phyloP scores from a whole-genome alignment of 2,329 filamentous ascomycete genomes.

The Orbilia blumenaviensis region DNA sequence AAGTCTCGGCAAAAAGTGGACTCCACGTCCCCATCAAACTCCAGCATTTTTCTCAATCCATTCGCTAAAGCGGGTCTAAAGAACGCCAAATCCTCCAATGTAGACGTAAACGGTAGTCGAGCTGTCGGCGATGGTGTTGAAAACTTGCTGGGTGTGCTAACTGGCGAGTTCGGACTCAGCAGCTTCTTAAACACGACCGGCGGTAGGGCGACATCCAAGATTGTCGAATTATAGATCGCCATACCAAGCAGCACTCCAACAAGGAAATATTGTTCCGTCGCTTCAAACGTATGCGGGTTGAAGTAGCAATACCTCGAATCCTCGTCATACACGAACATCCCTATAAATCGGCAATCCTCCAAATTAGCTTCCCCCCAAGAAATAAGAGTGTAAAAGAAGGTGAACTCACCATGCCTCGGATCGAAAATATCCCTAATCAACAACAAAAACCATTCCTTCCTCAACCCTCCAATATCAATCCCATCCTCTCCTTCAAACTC shows the following conservation, averaged over 20 bases:
- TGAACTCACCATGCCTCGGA: slow-evolving; percentile 80
- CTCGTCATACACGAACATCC: slow-evolving; percentile 91
- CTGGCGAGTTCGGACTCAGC: slow-evolving; percentile 76
- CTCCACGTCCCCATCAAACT: slow-evolving; percentile 85
- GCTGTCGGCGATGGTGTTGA: slow-evolving; percentile 68
- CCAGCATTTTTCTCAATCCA: slow-evolving; percentile 78
- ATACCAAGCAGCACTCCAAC: slow-evolving; percentile 87
- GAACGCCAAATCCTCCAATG: slow-evolving; percentile 82
- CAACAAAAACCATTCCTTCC: slow-evolving; percentile 94
- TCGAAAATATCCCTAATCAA: slow-evolving; percentile 90
- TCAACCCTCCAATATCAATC: slow-evolving; percentile 84
- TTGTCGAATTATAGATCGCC: slow-evolving; percentile 94
- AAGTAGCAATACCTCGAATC: slow-evolving; percentile 93
- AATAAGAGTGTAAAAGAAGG: background rate
- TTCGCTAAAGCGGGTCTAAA: slow-evolving; percentile 78
- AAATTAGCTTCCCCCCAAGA: background rate
- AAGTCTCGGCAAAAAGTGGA: slow-evolving; percentile 83
- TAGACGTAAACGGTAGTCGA: slow-evolving; percentile 73
- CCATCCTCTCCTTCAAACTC: slow-evolving; percentile 89
- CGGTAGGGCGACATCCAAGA: slow-evolving; percentile 85
- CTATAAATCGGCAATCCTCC: slow-evolving; percentile 62
- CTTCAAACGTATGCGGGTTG: slow-evolving; percentile 88
- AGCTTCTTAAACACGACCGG: slow-evolving; percentile 91
- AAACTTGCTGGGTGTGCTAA: slow-evolving; percentile 62
- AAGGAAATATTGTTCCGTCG: slow-evolving; percentile 88